phyloP scores from a whole-genome alignment of 441 rosid genomes.

The Pelargonium fulgidum region DNA sequence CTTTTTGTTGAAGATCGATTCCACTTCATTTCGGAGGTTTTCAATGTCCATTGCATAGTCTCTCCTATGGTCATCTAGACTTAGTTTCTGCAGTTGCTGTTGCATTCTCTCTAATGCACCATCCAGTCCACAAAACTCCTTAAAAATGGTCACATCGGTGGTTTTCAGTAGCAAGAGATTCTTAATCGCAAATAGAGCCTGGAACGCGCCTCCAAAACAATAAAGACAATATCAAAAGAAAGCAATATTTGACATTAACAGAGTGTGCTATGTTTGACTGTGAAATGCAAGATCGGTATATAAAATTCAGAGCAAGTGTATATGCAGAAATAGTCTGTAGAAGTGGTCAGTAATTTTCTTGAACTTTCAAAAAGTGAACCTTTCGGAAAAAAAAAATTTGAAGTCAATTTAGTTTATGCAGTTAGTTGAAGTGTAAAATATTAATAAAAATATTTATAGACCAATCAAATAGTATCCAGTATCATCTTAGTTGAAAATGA shows the following conservation, averaged over 20 bases:
- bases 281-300: not conserved
- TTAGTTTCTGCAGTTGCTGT: constrained; percentile 49
- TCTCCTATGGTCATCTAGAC: constrained; percentile 45
- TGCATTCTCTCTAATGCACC: constrained; percentile 56
- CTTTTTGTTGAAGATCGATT: constrained; percentile 46
- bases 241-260: constrained; percentile 4
- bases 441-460: no score
- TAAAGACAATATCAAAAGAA: constrained; percentile 2
- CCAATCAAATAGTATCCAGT: no score
- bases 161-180: constrained; percentile 57
- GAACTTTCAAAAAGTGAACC: no score
- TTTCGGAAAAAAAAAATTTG: no score
- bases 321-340: not conserved
- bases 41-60: constrained; percentile 67
- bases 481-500: no score
- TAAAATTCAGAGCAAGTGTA: not conserved
- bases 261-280: not conserved
- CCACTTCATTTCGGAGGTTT: constrained; percentile 62
- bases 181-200: constrained; percentile 73
- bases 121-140: constrained; percentile 64
- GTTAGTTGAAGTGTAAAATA: no score
- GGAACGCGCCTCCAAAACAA: constrained; percentile 17
- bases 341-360: no score
- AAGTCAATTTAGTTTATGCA: no score
- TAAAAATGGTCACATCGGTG: constrained; percentile 47